Evolutionary conservation across 106 monocot species (phyloP).

Genomic region (Phalaenopsis equestris): DNA sequence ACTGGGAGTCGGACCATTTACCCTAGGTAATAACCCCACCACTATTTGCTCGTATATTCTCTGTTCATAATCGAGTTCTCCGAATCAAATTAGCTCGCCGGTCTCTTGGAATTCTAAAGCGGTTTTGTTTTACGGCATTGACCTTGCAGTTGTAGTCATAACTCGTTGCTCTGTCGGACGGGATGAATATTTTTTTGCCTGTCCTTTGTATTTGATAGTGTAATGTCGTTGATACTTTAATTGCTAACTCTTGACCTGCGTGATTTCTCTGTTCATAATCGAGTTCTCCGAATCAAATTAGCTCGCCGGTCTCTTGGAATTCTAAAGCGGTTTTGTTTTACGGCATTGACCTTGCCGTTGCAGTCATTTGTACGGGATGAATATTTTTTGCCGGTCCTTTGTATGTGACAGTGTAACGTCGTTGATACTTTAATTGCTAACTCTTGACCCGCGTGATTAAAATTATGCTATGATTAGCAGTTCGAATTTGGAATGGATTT

Average conservation of each 20-base stretch:
- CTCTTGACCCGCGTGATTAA: neutral
- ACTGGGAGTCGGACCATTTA: constrained; percentile 41
- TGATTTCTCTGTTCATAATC: neutral
- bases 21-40: constrained; percentile 2
- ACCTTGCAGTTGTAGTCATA: neutral
- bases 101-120: neutral
- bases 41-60: neutral
- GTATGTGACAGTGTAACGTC: no score
- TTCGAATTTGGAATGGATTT: neutral
- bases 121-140: no score
- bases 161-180: neutral
- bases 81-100: neutral
- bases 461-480: neutral
- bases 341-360: neutral
- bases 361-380: neutral
- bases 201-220: no score
- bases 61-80: constrained; percentile 1
- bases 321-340: neutral
- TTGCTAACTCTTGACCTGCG: neutral
- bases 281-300: neutral
- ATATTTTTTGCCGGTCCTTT: no score
- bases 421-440: no score
- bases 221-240: no score
- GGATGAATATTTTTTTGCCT: no score
- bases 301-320: neutral